Percentiles rank a stretch among this genome's conserved stretches.
These are phyloP conservation scores for Paxillus ammoniavirescens DNA, from an alignment of 768 basidiomycete species.

Conservation along the genomic window DNA sequence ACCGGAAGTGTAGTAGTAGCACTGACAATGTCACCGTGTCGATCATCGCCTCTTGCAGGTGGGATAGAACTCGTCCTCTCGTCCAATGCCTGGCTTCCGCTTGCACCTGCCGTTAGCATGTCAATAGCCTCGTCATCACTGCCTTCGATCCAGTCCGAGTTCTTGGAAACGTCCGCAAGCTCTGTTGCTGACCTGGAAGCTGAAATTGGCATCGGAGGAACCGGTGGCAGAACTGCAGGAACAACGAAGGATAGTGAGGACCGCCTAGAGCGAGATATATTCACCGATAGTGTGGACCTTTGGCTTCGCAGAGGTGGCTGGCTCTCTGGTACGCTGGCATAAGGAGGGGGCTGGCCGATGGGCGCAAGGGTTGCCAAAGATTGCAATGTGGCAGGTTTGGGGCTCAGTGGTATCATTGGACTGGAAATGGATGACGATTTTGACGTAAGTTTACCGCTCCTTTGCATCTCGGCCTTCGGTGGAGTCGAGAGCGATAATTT, in stretches of 20 bases:
- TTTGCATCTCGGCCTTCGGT: conserved; percentile 33
- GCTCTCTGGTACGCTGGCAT: conserved; percentile 36
- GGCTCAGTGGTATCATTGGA: conserved; percentile 20
- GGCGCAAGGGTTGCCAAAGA: conserved; percentile 24
- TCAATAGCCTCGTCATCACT: conserved; percentile 90
- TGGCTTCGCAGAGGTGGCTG: conserved; percentile 38
- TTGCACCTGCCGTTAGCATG: conserved; percentile 75
- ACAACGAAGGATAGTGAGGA: conserved; percentile 61
- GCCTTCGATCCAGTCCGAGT: conserved; percentile 68
- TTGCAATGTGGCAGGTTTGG: conserved; percentile 26
- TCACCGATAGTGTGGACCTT: conserved; percentile 42
- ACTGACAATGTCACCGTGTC: conserved; percentile 15
- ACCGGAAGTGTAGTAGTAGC: conserved; percentile 26
- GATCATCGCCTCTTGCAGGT: conserved; percentile 29
- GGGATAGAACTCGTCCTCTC: conserved; percentile 69
- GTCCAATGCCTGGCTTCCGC: conserved; percentile 78
- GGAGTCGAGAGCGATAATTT: conserved; percentile 53
- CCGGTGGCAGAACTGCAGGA: conserved; percentile 31
- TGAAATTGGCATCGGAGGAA: conserved; percentile 36
- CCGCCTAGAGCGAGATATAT: conserved; percentile 44
- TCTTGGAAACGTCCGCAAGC: conserved; percentile 46
- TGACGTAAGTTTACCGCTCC: conserved; percentile 16
- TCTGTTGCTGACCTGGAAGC: conserved; percentile 30
- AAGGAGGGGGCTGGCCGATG: conserved; percentile 68
- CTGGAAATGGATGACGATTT: conserved; percentile 21